phyloP scores from a whole-genome alignment of 2,329 filamentous ascomycete genomes.

The Teratosphaeria zuluensis region DNA sequence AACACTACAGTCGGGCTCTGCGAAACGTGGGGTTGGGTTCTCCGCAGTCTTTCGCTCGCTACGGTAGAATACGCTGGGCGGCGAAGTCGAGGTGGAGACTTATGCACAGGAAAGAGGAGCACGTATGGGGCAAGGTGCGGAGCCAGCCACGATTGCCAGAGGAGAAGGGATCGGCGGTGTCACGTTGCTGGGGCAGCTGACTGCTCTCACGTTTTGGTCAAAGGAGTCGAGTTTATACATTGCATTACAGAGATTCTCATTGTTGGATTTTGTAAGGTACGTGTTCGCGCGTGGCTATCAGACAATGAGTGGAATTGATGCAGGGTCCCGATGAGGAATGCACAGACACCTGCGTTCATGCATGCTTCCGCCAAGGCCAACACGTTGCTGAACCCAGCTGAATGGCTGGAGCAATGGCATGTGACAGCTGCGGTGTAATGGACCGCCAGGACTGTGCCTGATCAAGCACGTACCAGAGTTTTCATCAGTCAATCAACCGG shows the following conservation, averaged over 20 bases:
- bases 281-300: not conserved
- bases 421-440: not conserved
- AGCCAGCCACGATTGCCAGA: not conserved
- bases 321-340: not conserved
- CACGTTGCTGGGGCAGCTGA: not conserved
- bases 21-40: no score
- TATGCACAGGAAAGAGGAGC: not conserved
- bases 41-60: no score
- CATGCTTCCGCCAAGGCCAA: not conserved
- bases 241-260: not conserved
- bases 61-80: no score
- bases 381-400: not conserved
- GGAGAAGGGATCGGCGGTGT: not conserved
- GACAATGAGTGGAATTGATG: no score
- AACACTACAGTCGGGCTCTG: no score
- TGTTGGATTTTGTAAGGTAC: not conserved
- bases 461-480: not conserved
- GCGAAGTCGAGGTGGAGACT: not conserved
- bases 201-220: not conserved
- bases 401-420: not conserved
- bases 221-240: not conserved
- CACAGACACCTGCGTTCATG: not conserved
- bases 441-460: not conserved
- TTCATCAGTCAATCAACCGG: no score
- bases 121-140: not conserved